These are phyloP conservation scores for Jamesozyma rosinii DNA, from an alignment of 805 yeast genomes.

Conservation along the genomic window DNA sequence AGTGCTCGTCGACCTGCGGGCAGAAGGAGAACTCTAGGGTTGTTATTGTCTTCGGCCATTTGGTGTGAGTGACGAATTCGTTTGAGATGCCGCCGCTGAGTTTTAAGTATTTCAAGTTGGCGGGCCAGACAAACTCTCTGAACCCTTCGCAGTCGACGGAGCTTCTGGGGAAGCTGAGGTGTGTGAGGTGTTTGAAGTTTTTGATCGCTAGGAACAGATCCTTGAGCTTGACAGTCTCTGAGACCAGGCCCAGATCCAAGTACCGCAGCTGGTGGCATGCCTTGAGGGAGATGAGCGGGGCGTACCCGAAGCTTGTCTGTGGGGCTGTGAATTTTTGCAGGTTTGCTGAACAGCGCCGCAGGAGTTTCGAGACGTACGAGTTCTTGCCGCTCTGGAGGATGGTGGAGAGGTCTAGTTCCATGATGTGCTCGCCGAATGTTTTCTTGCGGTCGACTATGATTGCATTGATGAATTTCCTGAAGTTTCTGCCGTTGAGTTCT, in stretches of 20 bases:
- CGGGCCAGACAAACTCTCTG: constrained; percentile 58
- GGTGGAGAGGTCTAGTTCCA: constrained; percentile 59
- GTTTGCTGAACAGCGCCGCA: constrained; percentile 63
- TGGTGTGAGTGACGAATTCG: constrained; percentile 57
- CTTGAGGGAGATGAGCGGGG: constrained; percentile 76
- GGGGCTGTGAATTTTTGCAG: constrained; percentile 76
- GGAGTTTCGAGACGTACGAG: constrained; percentile 73
- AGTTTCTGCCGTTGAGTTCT: constrained; percentile 53
- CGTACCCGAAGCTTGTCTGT: constrained; percentile 87
- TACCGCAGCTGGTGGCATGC: constrained; percentile 55
- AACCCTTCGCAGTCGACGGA: constrained; percentile 61
- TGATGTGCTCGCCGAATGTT: constrained; percentile 49
- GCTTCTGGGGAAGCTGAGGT: constrained; percentile 79
- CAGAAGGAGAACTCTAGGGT: constrained; percentile 79
- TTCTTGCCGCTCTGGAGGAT: constrained; percentile 88
- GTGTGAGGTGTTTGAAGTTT: constrained; percentile 52
- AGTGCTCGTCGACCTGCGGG: constrained; percentile 60
- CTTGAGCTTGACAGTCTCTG: constrained; percentile 78
- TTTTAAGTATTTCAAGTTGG: constrained; percentile 57
- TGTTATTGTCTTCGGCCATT: constrained; percentile 65
- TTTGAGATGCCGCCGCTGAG: constrained; percentile 86
- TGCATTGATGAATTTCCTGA: constrained; percentile 61
- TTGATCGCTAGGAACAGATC: constrained; percentile 71
- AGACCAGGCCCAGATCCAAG: constrained; percentile 74
- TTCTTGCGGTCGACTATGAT: constrained; percentile 41